A percentile compares a stretch with the other conserved stretches of the same genome.
These are phyloP conservation scores for Raphidocelis subcapitata DNA, from an alignment of 139 green algal species.

Conservation along the genomic window DNA sequence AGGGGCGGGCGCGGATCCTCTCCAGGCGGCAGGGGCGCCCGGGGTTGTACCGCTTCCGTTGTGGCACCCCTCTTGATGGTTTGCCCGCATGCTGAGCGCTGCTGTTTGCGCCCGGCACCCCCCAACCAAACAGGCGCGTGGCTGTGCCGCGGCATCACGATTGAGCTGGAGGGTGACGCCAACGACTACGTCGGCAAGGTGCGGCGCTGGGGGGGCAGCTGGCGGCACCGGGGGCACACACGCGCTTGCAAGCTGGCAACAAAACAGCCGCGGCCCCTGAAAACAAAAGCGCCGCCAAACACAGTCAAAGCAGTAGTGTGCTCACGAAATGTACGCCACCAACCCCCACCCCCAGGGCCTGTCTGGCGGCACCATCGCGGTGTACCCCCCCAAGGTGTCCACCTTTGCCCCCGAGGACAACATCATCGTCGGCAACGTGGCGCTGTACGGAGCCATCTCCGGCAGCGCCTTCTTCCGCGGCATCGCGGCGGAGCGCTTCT, in stretches of 20 bases:
- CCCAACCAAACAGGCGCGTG: constrained; percentile 72
- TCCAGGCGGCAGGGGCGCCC: no score
- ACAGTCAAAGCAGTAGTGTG: no score
- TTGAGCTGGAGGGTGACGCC: constrained; percentile 91
- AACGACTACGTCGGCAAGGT: constrained; percentile 97
- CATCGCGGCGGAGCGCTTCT: constrained; percentile 90
- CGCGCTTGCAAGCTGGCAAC: no score
- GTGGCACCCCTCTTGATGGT: no score
- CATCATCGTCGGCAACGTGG: constrained; percentile 95
- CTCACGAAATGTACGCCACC: no score
- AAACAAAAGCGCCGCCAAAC: no score
- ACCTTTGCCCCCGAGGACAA: constrained; percentile 84
- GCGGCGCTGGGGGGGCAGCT: not conserved
- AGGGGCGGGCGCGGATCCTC: no score
- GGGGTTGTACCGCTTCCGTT: no score
- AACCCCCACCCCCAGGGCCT: constrained; percentile 69
- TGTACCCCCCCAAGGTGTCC: constrained; percentile 68
- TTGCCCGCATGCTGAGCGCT: no score
- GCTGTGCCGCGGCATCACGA: constrained; percentile 74
- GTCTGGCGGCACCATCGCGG: constrained; percentile 70
- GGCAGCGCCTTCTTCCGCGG: constrained; percentile 92
- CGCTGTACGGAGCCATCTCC: constrained; percentile 87
- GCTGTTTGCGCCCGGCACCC: no score
- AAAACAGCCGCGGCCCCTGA: no score
- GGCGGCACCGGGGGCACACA: no score